Evolutionary conservation across 2,329 filamentous ascomycete genomes (phyloP), one percentile per base, ranked within the genome.

Genomic region (Pleomassaria siparia): DNA sequence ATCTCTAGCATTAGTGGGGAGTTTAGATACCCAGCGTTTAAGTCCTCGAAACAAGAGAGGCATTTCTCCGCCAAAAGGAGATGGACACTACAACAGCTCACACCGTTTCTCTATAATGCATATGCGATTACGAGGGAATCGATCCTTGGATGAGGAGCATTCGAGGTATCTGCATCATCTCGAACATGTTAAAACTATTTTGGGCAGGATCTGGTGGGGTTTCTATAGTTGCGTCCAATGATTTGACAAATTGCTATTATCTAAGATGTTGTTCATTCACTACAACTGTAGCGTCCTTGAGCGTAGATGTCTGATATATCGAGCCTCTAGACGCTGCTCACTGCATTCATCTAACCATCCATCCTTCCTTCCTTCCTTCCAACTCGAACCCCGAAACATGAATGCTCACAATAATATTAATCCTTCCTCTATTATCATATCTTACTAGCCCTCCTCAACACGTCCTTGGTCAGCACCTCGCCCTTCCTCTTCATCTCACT

Each of bases 401-500:
- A n/a, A n/a, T n/a, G n/a, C n/a, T n/a, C n/a, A n/a, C n/a, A n/a
- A n/a, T 24, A 25, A 25, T 28, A 16, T 26, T 26, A 40, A 11
- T 10, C 18, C 11, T 3, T 16, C 9, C 25, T 37, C 21, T 18
- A 44, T 3, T 8, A 37, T 47, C 56, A 65, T 18, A 78, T 69
- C 65, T 78, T 79, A 54, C 76, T 74, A 44, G 78, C 79, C 59
- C 75, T 72, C 55, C 71, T 72, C 57, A 82, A 60, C 40, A 78
- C 75, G 55, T 78, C 74, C 51, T 73, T 75, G 1, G 77, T 80
- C 32, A 82, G 63, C 54, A 77, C 72, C 50, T 84, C 80, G 0
- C 76, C 78, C 8, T 76, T 72, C 51, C 72, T 76, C 58, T 74
- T 75, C 32, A 74, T 69, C 46, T 79, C 74, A 26, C 74, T 75